These are phyloP conservation scores for Colletotrichum sansevieriae DNA, from an alignment of 2,329 filamentous ascomycete species.

Conservation along the genomic window DNA sequence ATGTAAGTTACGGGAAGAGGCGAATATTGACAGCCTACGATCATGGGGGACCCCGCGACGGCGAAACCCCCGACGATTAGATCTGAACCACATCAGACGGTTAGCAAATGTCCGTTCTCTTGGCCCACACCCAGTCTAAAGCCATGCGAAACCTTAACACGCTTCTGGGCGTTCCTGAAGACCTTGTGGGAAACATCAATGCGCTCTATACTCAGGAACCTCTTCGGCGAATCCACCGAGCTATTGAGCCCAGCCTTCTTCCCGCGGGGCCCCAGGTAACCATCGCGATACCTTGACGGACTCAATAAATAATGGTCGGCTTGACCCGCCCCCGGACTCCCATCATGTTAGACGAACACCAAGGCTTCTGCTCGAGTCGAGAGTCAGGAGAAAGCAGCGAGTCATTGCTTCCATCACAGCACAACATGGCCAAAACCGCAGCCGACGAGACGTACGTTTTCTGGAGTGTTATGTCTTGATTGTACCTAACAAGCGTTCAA, in stretches of 20 bases:
- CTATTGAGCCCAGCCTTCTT: background rate
- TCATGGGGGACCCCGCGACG: background rate
- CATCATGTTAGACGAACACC: background rate
- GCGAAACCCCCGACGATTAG: background rate
- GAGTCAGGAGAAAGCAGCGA: constrained; percentile 4
- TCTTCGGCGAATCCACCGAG: background rate
- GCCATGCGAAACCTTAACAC: background rate
- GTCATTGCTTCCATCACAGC: background rate
- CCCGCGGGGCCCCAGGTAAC: background rate
- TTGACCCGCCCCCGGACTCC: background rate
- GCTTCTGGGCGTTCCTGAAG: background rate
- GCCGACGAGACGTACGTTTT: background rate
- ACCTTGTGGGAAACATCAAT: background rate
- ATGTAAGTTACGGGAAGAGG: too few relatives aligned
- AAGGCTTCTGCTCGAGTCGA: background rate
- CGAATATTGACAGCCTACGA: too few relatives aligned
- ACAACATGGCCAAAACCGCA: constrained; percentile 6
- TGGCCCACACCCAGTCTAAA: background rate
- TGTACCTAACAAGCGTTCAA: too few relatives aligned
- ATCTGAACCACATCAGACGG: background rate
- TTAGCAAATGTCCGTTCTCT: background rate
- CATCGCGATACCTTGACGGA: background rate
- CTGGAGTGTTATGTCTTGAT: too few relatives aligned
- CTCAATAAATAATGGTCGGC: background rate
- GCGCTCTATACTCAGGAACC: background rate